Evolutionary conservation across 176 grass and related monocot species (phyloP).

Genomic region (Alopecurus myosuroides): DNA sequence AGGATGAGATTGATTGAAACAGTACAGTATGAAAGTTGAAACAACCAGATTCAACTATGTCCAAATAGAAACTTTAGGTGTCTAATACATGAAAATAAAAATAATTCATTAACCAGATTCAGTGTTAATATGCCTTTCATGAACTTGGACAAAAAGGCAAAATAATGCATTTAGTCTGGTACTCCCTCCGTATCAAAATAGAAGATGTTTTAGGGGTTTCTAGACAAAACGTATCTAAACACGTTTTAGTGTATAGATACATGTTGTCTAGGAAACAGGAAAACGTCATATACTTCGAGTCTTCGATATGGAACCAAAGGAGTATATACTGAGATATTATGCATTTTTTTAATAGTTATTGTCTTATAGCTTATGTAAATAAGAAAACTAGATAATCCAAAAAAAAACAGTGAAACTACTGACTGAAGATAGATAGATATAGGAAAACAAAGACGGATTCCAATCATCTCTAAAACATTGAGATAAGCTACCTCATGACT

Average conservation of each 20-base stretch:
- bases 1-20: neutral
- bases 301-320: too few relatives aligned
- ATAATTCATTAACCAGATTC: neutral
- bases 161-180: neutral
- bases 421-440: neutral
- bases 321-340: neutral
- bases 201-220: too few relatives aligned
- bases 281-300: too few relatives aligned
- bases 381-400: neutral
- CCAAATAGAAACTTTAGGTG: neutral
- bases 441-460: neutral
- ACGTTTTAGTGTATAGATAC: too few relatives aligned
- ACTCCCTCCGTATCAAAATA: too few relatives aligned
- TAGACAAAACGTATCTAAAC: too few relatives aligned
- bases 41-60: neutral
- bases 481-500: constrained; percentile 67
- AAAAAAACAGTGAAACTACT: neutral
- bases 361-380: neutral
- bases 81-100: neutral
- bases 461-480: neutral
- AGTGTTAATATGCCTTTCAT: neutral
- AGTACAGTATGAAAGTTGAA: neutral
- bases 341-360: neutral
- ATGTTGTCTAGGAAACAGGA: too few relatives aligned
- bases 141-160: neutral